Conservation (phyloP, 2,329 filamentous ascomycete genomes). For the Fusarium coffeatum region DNA sequence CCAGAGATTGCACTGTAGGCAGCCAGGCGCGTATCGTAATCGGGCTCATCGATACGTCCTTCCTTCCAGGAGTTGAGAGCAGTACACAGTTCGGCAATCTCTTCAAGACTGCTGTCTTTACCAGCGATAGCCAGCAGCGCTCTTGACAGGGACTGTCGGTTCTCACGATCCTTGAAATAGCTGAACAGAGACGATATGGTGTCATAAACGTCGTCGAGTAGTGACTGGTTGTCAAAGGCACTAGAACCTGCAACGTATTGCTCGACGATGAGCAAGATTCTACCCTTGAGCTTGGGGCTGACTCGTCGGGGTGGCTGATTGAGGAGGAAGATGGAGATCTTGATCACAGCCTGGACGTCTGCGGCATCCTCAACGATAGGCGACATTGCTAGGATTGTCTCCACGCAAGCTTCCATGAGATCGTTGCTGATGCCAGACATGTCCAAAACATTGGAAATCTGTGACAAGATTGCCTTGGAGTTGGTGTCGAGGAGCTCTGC, state of each 20-base stretch:
- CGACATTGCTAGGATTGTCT: conserved; percentile 80
- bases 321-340: conserved; percentile 83
- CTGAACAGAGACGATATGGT: conserved; percentile 86
- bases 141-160: conserved; percentile 77
- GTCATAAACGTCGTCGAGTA: conserved; percentile 75
- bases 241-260: conserved; percentile 77
- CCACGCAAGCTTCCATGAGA: conserved; percentile 81
- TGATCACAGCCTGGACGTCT: conserved; percentile 81
- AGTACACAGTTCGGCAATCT: conserved; percentile 76
- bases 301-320: conserved; percentile 87
- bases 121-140: conserved; percentile 78
- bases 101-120: conserved; percentile 68
- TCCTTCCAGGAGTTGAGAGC: conserved; percentile 84
- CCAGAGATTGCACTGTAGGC: conserved; percentile 81
- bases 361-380: conserved; percentile 74
- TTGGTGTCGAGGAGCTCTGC: conserved; percentile 67
- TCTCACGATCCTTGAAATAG: conserved; percentile 86
- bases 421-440: conserved; percentile 72
- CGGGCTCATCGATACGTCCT: conserved; percentile 81
- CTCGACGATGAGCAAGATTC: conserved; percentile 82
- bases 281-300: conserved; percentile 83
- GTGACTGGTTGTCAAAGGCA: conserved; percentile 52
- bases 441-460: conserved; percentile 75
- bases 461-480: conserved; percentile 70
- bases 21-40: conserved; percentile 83